Evolutionary conservation across 441 rosid genomes (phyloP), one percentile per base, ranked within the genome.

Genomic region (Flueggea neowawraea): DNA sequence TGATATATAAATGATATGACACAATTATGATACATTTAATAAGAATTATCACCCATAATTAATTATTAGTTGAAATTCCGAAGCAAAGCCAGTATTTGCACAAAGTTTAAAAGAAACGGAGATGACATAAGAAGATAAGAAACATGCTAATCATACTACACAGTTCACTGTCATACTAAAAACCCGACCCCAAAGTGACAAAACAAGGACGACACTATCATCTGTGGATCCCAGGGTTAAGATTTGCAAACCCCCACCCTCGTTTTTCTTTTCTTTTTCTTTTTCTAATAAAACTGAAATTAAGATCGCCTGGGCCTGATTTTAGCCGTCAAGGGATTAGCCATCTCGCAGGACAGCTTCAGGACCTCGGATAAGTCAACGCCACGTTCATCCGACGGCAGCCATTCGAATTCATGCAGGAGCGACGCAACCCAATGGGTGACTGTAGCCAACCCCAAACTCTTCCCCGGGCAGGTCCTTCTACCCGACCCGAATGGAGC

Each of bases 401-500:
- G 73, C 96, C 96, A 90, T 47, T 90, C 78, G 50, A 82, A 93
- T 7, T 88, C 91, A 11, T 90, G 96, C 49, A 82, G 65, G 6
- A 93, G 59, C 0, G 90, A 82, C 5, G 97, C 97, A 0, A 93
- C 80, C 67, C 86, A 60, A 5, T 85, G 69, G 41, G 80, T 91
- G 16, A 86, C 95, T 67, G 83, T 88, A 8, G 90, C 78, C 65
- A 93, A 33, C 22, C 93, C 98, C 70, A 88, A 50, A 60, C 77
- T 84, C 76, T 87, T 52, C 6, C 97, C 98, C 0, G 95, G 96
- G 51, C 98, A 93, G 1, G 80, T 84, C 68, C 97, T 78, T 16
- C 97, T 79, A 10, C 98, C 97, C 0, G 98, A 90, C 8, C 98
- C 96, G 32, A 90, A 90, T 3, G 98, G 98, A 44, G 89, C 91